A percentile compares a stretch with the other conserved stretches of the same genome.
Evolutionary conservation across 2,329 filamentous ascomycete species (phyloP).

Genomic region (Penicillium sclerotigenum): DNA sequence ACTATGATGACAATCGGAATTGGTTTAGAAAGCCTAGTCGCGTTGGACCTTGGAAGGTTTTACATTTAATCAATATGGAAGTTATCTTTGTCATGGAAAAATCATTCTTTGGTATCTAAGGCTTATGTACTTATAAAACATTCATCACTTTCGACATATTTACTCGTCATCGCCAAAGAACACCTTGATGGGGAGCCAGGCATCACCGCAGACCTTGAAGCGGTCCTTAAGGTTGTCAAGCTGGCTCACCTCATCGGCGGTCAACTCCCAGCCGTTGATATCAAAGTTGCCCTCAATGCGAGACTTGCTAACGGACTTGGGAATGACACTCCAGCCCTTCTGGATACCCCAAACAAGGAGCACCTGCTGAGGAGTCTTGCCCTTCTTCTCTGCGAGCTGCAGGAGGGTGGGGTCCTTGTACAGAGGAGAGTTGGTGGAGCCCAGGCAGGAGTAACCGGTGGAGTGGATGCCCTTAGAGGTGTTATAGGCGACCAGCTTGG

Average conservation of each 20-base stretch:
- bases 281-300: constrained; percentile 76
- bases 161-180: constrained; percentile 83
- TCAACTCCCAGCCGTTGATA: constrained; percentile 70
- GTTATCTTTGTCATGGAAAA: background rate
- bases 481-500: constrained; percentile 50
- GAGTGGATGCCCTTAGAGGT: constrained; percentile 54
- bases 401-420: constrained; percentile 54
- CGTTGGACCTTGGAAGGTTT: no score
- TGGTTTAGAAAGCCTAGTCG: background rate
- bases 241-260: constrained; percentile 66
- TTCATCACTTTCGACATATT: constrained; percentile 20
- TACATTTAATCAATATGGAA: background rate
- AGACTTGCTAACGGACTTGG: constrained; percentile 72
- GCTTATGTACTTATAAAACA: constrained; percentile 21
- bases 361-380: constrained; percentile 54
- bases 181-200: constrained; percentile 68
- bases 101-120: constrained; percentile 23
- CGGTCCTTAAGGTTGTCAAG: constrained; percentile 67
- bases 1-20: background rate
- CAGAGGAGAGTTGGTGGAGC: constrained; percentile 53
- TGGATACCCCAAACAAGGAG: constrained; percentile 71
- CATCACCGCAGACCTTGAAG: constrained; percentile 78
- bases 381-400: constrained; percentile 54
- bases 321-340: constrained; percentile 78
- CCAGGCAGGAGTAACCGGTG: constrained; percentile 56